phyloP scores from a whole-genome alignment of 305 asterid species.

The Solanum hybrid region DNA sequence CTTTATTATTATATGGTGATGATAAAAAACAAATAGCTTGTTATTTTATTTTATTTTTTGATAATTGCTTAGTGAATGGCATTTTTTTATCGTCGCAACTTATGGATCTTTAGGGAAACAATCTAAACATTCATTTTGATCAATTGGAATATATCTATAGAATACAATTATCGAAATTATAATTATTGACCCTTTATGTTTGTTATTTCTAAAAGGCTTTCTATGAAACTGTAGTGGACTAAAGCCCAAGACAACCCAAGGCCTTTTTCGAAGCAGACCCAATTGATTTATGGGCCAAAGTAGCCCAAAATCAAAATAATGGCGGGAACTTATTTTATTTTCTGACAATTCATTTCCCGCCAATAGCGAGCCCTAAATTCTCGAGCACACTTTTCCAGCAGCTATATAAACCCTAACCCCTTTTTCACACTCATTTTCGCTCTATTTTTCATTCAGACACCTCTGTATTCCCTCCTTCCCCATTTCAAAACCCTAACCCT shows the following conservation, averaged over 20 bases:
- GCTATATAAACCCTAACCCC: constrained; percentile 31
- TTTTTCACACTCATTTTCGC: not conserved
- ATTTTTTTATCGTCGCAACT: too few species aligned
- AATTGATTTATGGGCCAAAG: not conserved
- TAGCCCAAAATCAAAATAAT: not conserved
- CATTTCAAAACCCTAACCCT: constrained; percentile 16
- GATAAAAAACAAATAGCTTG: too few species aligned
- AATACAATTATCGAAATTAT: too few species aligned
- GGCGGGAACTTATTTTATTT: constrained; percentile 1
- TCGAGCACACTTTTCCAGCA: not conserved
- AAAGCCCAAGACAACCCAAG: not conserved
- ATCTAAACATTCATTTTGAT: too few species aligned
- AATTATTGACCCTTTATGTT: too few species aligned
- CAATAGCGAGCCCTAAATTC: constrained; percentile 9
- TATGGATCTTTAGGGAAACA: too few species aligned
- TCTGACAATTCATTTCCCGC: constrained; percentile 11
- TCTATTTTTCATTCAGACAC: not conserved
- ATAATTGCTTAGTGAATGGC: too few species aligned
- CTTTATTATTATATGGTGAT: too few species aligned
- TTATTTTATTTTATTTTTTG: too few species aligned
- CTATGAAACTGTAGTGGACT: not conserved
- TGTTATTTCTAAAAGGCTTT: too few species aligned
- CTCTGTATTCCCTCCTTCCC: not conserved
- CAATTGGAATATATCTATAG: too few species aligned
- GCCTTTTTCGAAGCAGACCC: not conserved